These are phyloP conservation scores for Penicillium fimorum DNA, from an alignment of 495 filamentous ascomycete genomes.

Conservation along the genomic window DNA sequence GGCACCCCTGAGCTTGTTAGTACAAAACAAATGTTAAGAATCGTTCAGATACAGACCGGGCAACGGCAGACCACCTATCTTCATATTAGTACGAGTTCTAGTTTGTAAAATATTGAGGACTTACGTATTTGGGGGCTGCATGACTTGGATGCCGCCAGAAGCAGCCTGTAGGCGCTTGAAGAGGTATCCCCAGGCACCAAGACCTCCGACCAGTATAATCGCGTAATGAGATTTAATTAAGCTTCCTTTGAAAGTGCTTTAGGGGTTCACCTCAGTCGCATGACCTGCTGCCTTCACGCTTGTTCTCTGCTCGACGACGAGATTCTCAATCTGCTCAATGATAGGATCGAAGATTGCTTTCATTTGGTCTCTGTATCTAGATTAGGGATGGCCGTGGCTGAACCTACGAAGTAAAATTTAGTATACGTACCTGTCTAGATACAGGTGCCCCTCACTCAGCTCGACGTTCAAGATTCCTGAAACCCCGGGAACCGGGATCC, in stretches of 20 bases:
- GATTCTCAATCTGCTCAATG: slow-evolving; percentile 53
- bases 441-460: slow-evolving; percentile 19
- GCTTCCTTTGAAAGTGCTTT: neutral
- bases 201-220: slow-evolving; percentile 70
- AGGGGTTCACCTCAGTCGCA: slow-evolving; percentile 16
- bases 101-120: no score
- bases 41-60: slow-evolving; percentile 16
- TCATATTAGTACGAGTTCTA: no score
- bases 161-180: slow-evolving; percentile 51
- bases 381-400: neutral
- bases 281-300: slow-evolving; percentile 24
- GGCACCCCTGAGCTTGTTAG: slow-evolving; percentile 47
- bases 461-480: slow-evolving; percentile 11
- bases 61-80: slow-evolving; percentile 31
- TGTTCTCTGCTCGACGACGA: slow-evolving; percentile 59
- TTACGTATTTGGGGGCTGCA: slow-evolving; percentile 64
- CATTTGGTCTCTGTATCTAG: slow-evolving; percentile 34
- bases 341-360: slow-evolving; percentile 57
- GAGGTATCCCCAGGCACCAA: slow-evolving; percentile 67
- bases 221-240: slow-evolving; percentile 34
- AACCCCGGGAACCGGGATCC: slow-evolving; percentile 23
- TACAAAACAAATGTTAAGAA: neutral
- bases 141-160: slow-evolving; percentile 46
- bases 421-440: slow-evolving; percentile 18
- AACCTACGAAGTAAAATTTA: neutral